Percentiles rank a stretch among this genome's conserved stretches.
Evolutionary conservation across 495 filamentous ascomycete genomes (phyloP).

Genomic region (Sordaria brevicollis): DNA sequence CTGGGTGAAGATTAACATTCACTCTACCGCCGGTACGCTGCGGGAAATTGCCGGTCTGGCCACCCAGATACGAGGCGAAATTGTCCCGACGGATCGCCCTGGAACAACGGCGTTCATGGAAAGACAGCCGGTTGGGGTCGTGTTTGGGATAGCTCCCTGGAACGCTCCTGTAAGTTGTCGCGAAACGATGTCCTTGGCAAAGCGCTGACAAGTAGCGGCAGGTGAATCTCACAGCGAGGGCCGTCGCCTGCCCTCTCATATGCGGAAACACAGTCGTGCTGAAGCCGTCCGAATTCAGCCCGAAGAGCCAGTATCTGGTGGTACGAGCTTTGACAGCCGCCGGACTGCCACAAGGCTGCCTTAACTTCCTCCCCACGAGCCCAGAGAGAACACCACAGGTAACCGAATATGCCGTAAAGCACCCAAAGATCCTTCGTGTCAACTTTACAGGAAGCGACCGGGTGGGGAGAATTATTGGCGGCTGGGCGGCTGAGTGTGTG

Average conservation of each 20-base stretch:
- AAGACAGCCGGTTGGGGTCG: slow-evolving; percentile 21
- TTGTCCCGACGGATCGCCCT: slow-evolving; percentile 19
- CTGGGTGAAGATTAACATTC: slow-evolving; percentile 41
- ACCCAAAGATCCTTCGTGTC: slow-evolving; percentile 38
- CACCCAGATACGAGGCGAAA: slow-evolving; percentile 27
- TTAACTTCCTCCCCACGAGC: slow-evolving; percentile 38
- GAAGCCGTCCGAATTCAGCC: slow-evolving; percentile 66
- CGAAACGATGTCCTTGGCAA: background rate
- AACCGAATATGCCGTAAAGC: slow-evolving; percentile 37
- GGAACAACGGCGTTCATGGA: slow-evolving; percentile 21
- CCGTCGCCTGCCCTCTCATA: slow-evolving; percentile 55
- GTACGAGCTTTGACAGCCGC: slow-evolving; percentile 54
- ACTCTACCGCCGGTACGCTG: slow-evolving; percentile 40
- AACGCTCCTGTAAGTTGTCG: slow-evolving; percentile 19
- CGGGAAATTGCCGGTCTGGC: slow-evolving; percentile 52
- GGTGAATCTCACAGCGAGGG: slow-evolving; percentile 48
- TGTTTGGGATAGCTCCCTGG: slow-evolving; percentile 28
- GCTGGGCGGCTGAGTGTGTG: slow-evolving; percentile 41
- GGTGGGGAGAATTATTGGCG: slow-evolving; percentile 25
- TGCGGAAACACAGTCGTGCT: slow-evolving; percentile 69
- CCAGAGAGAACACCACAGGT: slow-evolving; percentile 33
- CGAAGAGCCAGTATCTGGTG: slow-evolving; percentile 58
- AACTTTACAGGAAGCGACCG: slow-evolving; percentile 29
- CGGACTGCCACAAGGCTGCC: slow-evolving; percentile 42
- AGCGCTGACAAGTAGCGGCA: slow-evolving; percentile 16